Percentiles rank a stretch among this genome's conserved stretches.
These are phyloP conservation scores for Periglandula ipomoeae DNA, from an alignment of 2,329 filamentous ascomycete species.

Conservation along the genomic window DNA sequence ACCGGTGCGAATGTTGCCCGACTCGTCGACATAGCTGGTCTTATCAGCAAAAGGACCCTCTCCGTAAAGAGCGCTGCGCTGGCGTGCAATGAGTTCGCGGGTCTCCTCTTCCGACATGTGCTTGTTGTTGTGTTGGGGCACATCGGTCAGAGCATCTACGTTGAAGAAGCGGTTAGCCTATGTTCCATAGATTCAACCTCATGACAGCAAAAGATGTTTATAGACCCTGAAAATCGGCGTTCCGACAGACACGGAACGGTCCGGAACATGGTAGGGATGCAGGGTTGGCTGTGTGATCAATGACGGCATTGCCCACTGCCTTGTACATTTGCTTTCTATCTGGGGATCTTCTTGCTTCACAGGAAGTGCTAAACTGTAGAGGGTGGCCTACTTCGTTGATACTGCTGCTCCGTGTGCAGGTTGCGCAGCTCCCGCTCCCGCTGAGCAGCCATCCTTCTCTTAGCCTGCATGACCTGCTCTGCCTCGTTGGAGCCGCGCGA, in stretches of 20 bases:
- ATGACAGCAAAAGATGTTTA: conserved; percentile 1
- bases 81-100: conserved; percentile 88
- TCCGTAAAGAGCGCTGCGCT: conserved; percentile 89
- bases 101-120: conserved; percentile 92
- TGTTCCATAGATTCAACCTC: conserved; percentile 19
- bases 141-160: conserved; percentile 43
- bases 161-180: conserved; percentile 29
- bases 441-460: conserved; percentile 98
- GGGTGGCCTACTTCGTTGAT: conserved; percentile 95
- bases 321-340: conserved; percentile 29
- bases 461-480: conserved; percentile 98
- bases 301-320: conserved; percentile 12
- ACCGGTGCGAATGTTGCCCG: conserved; percentile 51
- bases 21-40: conserved; percentile 59
- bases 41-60: conserved; percentile 62
- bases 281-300: conserved; percentile 6
- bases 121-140: conserved; percentile 47
- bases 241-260: conserved; percentile 6
- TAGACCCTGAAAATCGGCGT: conserved; percentile 2
- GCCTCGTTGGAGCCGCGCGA: conserved; percentile 78
- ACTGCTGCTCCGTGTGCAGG: conserved; percentile 99
- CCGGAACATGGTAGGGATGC: conserved; percentile 8
- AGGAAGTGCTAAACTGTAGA: conserved; percentile 58
- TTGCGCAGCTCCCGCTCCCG: conserved; percentile 98
- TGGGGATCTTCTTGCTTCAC: conserved; percentile 23